Conservation (phyloP, 78 protist species). For the Mastigamoeba balamuthi region DNA sequence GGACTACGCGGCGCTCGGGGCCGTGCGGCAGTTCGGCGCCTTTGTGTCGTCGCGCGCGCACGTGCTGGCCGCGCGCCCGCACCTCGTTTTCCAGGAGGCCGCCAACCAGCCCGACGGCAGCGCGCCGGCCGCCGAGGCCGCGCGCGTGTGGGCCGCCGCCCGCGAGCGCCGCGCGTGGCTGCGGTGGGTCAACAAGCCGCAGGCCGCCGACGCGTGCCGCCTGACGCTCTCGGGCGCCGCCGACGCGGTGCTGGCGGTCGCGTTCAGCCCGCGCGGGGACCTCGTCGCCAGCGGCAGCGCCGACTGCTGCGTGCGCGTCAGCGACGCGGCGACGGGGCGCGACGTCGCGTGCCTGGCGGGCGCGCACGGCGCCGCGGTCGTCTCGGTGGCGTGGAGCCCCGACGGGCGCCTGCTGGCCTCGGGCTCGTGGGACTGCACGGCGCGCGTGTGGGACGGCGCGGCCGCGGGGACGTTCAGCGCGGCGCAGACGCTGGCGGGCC, state of each 20-base stretch:
- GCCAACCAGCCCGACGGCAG: constrained; percentile 32
- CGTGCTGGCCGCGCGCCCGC: constrained; percentile 22
- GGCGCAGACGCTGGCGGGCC: constrained; percentile 19
- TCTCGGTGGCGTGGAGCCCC: constrained; percentile 14
- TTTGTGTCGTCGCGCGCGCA: constrained; percentile 18
- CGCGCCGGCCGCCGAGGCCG: background rate
- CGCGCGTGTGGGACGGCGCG: constrained; percentile 39
- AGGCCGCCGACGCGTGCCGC: constrained; percentile 9
- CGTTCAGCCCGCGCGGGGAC: constrained; percentile 18
- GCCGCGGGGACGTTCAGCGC: constrained; percentile 3
- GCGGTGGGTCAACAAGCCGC: constrained; percentile 44
- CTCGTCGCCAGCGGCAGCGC: constrained; percentile 18
- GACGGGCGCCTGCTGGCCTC: constrained; percentile 43
- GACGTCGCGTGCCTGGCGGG: constrained; percentile 21
- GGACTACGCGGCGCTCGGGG: background rate
- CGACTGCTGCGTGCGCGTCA: constrained; percentile 25
- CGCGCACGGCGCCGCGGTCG: constrained; percentile 40
- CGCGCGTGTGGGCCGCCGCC: background rate
- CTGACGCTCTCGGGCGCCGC: constrained; percentile 30
- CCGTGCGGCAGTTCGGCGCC: constrained; percentile 19
- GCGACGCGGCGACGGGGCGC: constrained; percentile 20
- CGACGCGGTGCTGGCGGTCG: constrained; percentile 21
- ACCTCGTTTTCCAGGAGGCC: constrained; percentile 51
- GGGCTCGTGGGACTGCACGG: constrained; percentile 34
- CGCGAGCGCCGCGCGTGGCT: constrained; percentile 20